These are phyloP conservation scores for Helianthus annuus DNA, from an alignment of 129 eudicot species.

Conservation along the genomic window HanXRQr2.0-SUNRISE NC_035442.2:20835905-20836404, in stretches of 20 bases:
- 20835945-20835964: neutral
- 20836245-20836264: conserved; percentile 3
- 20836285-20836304: neutral
- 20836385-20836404: too few species aligned
- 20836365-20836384: too few species aligned
- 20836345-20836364: neutral
- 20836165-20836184: conserved; percentile 88
- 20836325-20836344: neutral
- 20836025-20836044: neutral
- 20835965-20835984: neutral
- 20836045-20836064: conserved; percentile 60
- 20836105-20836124: conserved; percentile 91
- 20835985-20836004: conserved; percentile 3
- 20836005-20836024: neutral
- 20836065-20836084: conserved; percentile 72
- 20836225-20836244: conserved; percentile 98
- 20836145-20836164: conserved; percentile 84
- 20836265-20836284: conserved; percentile 4
- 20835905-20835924: conserved; percentile 5
- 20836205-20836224: conserved; percentile 68
- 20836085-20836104: conserved; percentile 94
- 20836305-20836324: neutral
- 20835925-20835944: neutral
- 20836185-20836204: conserved; percentile 89
- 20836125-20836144: conserved; percentile 92